Percentiles rank a stretch among this genome's conserved stretches.
Conservation (phyloP, 1,139 yeast species). For the Debaryomyces psychrophilus region DNA sequence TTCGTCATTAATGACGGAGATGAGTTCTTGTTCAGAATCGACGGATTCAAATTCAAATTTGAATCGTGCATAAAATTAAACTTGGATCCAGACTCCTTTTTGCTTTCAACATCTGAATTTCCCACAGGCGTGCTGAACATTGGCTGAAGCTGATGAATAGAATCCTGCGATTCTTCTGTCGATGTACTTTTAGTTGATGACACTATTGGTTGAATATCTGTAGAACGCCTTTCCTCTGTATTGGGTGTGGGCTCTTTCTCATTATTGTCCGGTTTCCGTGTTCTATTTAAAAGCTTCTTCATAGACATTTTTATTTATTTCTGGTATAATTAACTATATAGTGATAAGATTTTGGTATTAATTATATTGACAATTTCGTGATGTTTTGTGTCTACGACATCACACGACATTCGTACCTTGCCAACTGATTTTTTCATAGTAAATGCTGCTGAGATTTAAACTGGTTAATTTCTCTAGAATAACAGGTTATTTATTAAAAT, state of each 20-base stretch:
- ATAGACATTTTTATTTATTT: not conserved
- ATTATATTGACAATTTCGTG: not conserved
- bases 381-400: conserved; percentile 5
- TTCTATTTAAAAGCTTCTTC: conserved; percentile 20
- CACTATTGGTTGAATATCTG: conserved; percentile 9
- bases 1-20: conserved; percentile 32
- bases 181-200: conserved; percentile 27
- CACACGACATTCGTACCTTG: conserved; percentile 4
- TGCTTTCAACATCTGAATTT: conserved; percentile 11
- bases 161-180: conserved; percentile 38
- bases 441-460: not conserved
- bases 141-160: conserved; percentile 35
- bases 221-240: conserved; percentile 1
- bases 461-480: not conserved
- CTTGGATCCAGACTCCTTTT: not conserved
- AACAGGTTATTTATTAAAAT: not conserved
- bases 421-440: conserved; percentile 2
- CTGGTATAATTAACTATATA: not conserved
- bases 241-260: conserved; percentile 10
- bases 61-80: conserved; percentile 33
- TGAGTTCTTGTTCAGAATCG: conserved; percentile 29
- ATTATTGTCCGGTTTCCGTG: conserved; percentile 15
- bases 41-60: conserved; percentile 42
- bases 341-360: not conserved
- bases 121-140: conserved; percentile 28